Percentiles rank a stretch among this genome's conserved stretches.
These are phyloP conservation scores for Cryphonectria japonica DNA, from an alignment of 2,329 filamentous ascomycete species.

Conservation along the genomic window DNA sequence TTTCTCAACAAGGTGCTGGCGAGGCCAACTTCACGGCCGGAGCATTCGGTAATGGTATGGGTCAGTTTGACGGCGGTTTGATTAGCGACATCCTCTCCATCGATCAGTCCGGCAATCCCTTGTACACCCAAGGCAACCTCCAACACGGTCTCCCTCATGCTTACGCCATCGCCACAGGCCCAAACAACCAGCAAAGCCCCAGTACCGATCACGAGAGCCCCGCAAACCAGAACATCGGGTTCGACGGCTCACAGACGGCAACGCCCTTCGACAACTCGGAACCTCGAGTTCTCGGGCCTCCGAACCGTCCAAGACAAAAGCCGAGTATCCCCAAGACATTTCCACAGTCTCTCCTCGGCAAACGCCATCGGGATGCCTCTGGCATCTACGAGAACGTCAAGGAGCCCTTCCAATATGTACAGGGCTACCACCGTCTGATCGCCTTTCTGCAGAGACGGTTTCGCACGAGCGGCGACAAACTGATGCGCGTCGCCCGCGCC, in stretches of 20 bases:
- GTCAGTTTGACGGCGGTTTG: constrained; percentile 53
- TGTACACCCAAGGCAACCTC: constrained; percentile 61
- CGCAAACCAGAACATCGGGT: constrained; percentile 51
- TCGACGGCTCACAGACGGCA: constrained; percentile 59
- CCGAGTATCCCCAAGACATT: constrained; percentile 46
- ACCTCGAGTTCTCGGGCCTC: constrained; percentile 24
- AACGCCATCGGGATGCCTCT: constrained; percentile 73
- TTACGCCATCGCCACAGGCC: constrained; percentile 66
- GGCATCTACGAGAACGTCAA: constrained; percentile 87
- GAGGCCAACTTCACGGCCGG: constrained; percentile 48
- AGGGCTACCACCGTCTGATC: constrained; percentile 86
- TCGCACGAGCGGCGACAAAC: constrained; percentile 65
- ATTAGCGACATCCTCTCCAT: constrained; percentile 58
- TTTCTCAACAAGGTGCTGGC: constrained; percentile 45
- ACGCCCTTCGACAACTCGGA: constrained; percentile 38
- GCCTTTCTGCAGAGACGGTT: constrained; percentile 80
- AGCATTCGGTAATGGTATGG: constrained; percentile 57
- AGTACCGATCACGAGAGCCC: constrained; percentile 68
- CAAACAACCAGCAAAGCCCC: constrained; percentile 65
- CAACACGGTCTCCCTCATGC: constrained; percentile 67
- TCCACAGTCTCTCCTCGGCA: constrained; percentile 58
- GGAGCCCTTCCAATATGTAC: constrained; percentile 88
- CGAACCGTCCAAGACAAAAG: constrained; percentile 51
- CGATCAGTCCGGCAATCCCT: constrained; percentile 51
- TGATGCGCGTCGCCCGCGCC: constrained; percentile 81